These are phyloP conservation scores for Triticum timopheevii DNA, from an alignment of 176 grass and related monocot genomes.

Conservation along the genomic window DNA sequence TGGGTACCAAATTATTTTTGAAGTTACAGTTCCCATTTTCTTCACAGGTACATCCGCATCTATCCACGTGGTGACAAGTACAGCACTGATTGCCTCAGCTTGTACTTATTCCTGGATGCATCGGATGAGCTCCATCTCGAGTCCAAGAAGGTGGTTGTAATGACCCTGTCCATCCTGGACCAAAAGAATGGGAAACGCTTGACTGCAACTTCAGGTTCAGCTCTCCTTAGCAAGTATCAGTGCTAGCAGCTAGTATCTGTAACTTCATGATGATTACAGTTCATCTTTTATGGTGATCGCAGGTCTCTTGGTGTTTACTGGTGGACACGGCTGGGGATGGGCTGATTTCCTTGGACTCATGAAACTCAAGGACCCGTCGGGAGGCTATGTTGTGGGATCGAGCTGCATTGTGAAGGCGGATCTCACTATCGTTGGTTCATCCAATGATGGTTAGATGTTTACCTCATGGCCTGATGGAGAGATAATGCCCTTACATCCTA, in stretches of 20 bases:
- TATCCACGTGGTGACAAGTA: too few relatives aligned
- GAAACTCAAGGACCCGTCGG: neutral
- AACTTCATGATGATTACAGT: neutral
- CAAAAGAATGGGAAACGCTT: neutral
- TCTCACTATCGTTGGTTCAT: neutral
- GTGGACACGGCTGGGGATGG: neutral
- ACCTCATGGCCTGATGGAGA: neutral
- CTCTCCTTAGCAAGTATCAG: too few relatives aligned
- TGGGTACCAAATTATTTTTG: too few relatives aligned
- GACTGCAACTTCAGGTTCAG: neutral
- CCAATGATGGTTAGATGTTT: neutral
- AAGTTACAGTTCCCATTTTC: too few relatives aligned
- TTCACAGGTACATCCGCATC: too few relatives aligned
- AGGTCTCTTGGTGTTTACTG: neutral
- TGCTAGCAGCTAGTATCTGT: too few relatives aligned
- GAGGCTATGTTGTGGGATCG: constrained; percentile 3
- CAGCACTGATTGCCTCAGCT: too few relatives aligned
- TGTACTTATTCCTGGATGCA: too few relatives aligned
- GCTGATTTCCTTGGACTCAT: neutral
- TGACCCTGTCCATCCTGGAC: neutral
- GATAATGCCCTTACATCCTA: neutral
- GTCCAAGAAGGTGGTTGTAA: too few relatives aligned
- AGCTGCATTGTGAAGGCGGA: constrained; percentile 2
- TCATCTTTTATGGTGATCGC: neutral
- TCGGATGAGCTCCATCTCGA: too few relatives aligned